A percentile compares a stretch with the other conserved stretches of the same genome.
Evolutionary conservation across 78 protist species (phyloP).

Genomic region (Dictyostelium firmibasis): DNA sequence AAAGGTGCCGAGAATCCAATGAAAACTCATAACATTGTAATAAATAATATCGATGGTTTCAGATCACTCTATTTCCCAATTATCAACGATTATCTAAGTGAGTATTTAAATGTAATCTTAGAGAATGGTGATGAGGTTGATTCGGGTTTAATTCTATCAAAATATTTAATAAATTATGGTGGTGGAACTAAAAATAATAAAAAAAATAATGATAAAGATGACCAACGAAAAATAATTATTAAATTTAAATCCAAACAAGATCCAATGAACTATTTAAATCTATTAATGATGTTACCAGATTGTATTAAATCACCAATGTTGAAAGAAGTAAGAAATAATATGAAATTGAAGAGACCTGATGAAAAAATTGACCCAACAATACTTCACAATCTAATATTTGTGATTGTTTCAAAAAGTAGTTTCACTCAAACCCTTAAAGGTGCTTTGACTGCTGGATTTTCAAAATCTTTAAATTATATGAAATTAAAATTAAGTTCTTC

Average conservation of each 20-base stretch:
- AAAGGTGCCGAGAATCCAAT: constrained; percentile 68
- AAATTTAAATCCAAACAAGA: background rate
- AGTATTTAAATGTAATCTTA: background rate
- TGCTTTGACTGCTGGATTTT: constrained; percentile 36
- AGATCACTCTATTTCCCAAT: constrained; percentile 32
- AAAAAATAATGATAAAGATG: background rate
- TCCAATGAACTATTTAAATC: background rate
- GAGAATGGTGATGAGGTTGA: background rate
- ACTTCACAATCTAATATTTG: background rate
- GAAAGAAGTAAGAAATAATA: background rate
- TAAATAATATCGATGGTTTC: constrained; percentile 23
- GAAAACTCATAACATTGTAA: constrained; percentile 32
- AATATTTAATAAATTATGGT: background rate
- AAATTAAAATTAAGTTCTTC: constrained; percentile 11
- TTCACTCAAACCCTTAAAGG: constrained; percentile 48
- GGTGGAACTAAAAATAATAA: background rate
- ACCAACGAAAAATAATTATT: background rate
- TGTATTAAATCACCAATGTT: background rate
- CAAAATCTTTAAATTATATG: constrained; percentile 37
- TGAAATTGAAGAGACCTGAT: background rate
- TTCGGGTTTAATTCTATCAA: background rate
- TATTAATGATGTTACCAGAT: constrained; percentile 15
- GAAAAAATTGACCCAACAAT: background rate
- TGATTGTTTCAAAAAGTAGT: constrained; percentile 24
- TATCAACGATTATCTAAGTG: background rate